Evolutionary conservation across 345 rosid genomes (phyloP).

Genomic region (Arabidopsis arenosa): DNA sequence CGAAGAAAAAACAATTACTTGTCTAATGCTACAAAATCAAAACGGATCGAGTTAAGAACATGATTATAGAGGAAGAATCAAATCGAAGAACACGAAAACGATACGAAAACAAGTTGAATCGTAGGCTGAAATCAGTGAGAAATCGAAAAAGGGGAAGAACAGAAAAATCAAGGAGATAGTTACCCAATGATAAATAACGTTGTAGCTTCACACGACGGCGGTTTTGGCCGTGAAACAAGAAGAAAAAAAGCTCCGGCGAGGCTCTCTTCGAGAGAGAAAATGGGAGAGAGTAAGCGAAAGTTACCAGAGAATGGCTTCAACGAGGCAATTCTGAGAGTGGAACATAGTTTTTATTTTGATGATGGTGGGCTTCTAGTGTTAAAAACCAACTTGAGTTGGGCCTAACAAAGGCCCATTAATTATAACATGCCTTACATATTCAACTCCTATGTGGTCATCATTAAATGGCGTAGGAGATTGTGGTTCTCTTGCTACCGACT

Average conservation of each 20-base stretch:
- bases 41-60: slow-evolving; percentile 23
- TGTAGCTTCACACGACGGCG: slow-evolving; percentile 5
- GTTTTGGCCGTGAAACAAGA: neutral
- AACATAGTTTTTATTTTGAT: slow-evolving; percentile 6
- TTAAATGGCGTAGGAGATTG: slow-evolving; percentile 37
- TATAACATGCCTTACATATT: slow-evolving; percentile 49
- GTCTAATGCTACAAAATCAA: slow-evolving; percentile 5
- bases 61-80: neutral
- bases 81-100: slow-evolving; percentile 24
- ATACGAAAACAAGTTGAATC: slow-evolving; percentile 28
- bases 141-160: slow-evolving; percentile 34
- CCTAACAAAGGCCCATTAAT: neutral
- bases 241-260: slow-evolving; percentile 7
- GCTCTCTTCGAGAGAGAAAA: slow-evolving; percentile 23
- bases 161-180: neutral
- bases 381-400: slow-evolving; percentile 1
- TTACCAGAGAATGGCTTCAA: slow-evolving; percentile 14
- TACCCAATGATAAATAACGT: neutral
- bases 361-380: neutral
- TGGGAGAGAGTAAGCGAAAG: slow-evolving; percentile 20
- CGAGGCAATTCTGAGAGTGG: slow-evolving; percentile 12
- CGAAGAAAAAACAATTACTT: neutral
- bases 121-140: slow-evolving; percentile 29
- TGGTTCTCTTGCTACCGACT: neutral
- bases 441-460: slow-evolving; percentile 51